A percentile compares a stretch with the other conserved stretches of the same genome.
These are phyloP conservation scores for Globisporangium canariense DNA, from an alignment of 352 stramenopile species.

Conservation along the genomic window DNA sequence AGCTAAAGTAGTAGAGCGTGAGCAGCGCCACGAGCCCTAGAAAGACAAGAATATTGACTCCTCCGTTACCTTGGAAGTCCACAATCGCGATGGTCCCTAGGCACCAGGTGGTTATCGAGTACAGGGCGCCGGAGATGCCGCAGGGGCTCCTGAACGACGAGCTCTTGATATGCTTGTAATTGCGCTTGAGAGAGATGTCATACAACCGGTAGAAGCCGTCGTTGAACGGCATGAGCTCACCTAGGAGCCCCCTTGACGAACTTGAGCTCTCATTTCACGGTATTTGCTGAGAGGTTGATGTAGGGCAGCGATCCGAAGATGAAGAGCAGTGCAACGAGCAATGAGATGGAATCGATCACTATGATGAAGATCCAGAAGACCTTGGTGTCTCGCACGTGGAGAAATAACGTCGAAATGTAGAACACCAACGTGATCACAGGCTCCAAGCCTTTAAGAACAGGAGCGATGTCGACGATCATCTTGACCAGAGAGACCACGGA, in stretches of 20 bases:
- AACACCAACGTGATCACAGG: slow-evolving; percentile 15
- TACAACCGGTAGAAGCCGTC: slow-evolving; percentile 34
- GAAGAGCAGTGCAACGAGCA: slow-evolving; percentile 18
- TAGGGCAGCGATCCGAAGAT: slow-evolving; percentile 17
- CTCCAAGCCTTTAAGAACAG: neutral
- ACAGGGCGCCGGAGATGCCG: slow-evolving; percentile 19
- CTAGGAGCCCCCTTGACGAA: slow-evolving; percentile 16
- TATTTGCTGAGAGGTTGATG: slow-evolving; percentile 1
- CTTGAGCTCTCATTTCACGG: neutral
- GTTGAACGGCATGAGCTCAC: slow-evolving; percentile 30
- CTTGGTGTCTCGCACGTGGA: slow-evolving; percentile 18
- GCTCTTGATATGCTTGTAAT: slow-evolving; percentile 26
- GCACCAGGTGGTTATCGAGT: slow-evolving; percentile 17
- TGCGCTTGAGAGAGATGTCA: slow-evolving; percentile 20
- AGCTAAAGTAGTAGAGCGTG: slow-evolving; percentile 19
- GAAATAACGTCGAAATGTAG: slow-evolving; percentile 15
- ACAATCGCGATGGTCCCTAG: slow-evolving; percentile 12
- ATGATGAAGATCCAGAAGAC: slow-evolving; percentile 29
- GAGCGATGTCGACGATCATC: slow-evolving; percentile 14
- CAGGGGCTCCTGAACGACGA: slow-evolving; percentile 20
- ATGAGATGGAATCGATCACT: slow-evolving; percentile 11
- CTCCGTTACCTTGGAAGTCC: slow-evolving; percentile 16
- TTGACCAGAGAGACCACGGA: slow-evolving; percentile 18
- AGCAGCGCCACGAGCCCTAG: slow-evolving; percentile 1
- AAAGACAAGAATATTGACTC: slow-evolving; percentile 8